phyloP scores from a whole-genome alignment of 2,329 filamentous ascomycete genomes.

The Verticillium klebahnii region DNA sequence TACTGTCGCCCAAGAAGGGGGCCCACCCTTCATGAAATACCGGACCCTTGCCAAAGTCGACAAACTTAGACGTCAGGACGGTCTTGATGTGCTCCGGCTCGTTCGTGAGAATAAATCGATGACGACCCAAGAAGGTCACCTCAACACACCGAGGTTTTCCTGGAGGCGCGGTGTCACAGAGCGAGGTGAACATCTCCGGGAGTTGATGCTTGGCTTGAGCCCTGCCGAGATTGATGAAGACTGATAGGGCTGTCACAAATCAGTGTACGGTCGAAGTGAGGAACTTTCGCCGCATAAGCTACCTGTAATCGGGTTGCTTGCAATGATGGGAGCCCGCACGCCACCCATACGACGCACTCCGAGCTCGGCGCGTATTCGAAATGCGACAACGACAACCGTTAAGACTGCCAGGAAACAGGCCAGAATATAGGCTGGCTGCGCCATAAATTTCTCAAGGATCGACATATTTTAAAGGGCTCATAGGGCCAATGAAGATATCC shows the following conservation, averaged over 20 bases:
- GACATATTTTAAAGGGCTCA: background rate
- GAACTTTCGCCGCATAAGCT: background rate
- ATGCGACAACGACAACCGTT: background rate
- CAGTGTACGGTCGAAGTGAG: background rate
- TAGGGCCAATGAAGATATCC: background rate
- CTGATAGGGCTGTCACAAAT: constrained; percentile 7
- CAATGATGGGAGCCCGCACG: constrained; percentile 11
- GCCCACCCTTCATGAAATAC: constrained; percentile 36
- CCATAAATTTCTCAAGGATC: background rate
- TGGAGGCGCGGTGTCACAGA: constrained; percentile 22
- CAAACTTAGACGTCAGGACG: constrained; percentile 47
- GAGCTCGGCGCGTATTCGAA: background rate
- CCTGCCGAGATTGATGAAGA: constrained; percentile 8
- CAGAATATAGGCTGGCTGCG: background rate
- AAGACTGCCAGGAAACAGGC: background rate
- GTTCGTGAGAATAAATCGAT: constrained; percentile 39
- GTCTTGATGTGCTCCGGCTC: constrained; percentile 47
- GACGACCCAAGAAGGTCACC: constrained; percentile 23
- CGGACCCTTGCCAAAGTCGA: constrained; percentile 45
- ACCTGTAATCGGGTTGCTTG: constrained; percentile 13
- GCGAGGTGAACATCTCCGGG: constrained; percentile 22
- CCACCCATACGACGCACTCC: constrained; percentile 4
- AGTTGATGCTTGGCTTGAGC: constrained; percentile 19
- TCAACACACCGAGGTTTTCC: constrained; percentile 31
- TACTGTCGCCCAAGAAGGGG: constrained; percentile 49